Conservation (phyloP, 2,329 filamentous ascomycete genomes). For the Fusarium guadeloupense region DNA sequence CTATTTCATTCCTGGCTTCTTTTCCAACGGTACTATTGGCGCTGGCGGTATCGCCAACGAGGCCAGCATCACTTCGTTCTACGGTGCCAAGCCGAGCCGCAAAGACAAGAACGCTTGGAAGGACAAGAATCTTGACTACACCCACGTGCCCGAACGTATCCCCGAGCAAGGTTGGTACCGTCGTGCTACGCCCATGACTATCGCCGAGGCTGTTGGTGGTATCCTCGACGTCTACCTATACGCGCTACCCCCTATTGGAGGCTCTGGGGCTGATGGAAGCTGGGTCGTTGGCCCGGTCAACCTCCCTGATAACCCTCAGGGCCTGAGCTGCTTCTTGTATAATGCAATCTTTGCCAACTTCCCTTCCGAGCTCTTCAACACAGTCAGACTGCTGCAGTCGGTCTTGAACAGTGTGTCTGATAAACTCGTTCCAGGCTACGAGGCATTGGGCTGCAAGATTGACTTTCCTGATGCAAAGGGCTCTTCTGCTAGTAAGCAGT, state of each 20-base stretch:
- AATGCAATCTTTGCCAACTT: slow-evolving; percentile 24
- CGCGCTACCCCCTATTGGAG: slow-evolving; percentile 11
- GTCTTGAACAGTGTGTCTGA: slow-evolving; percentile 8
- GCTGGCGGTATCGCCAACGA: slow-evolving; percentile 27
- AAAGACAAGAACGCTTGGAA: slow-evolving; percentile 21
- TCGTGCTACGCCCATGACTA: slow-evolving; percentile 21
- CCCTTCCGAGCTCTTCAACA: slow-evolving; percentile 16
- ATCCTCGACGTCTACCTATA: slow-evolving; percentile 26
- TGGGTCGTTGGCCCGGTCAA: slow-evolving; percentile 10
- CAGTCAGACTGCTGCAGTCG: slow-evolving; percentile 3
- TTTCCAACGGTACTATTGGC: slow-evolving; percentile 24
- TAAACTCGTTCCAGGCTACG: slow-evolving; percentile 8
- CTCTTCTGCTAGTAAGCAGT: slow-evolving; percentile 6
- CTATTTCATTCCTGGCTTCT: slow-evolving; percentile 30
- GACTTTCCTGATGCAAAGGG: slow-evolving; percentile 22
- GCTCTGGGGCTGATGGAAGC: slow-evolving; percentile 13
- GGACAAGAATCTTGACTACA: slow-evolving; percentile 17
- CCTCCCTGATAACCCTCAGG: slow-evolving; percentile 7
- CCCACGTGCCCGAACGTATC: slow-evolving; percentile 22
- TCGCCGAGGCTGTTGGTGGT: slow-evolving; percentile 13
- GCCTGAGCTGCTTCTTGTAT: slow-evolving; percentile 19
- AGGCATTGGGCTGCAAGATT: slow-evolving; percentile 18
- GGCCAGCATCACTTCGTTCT: slow-evolving; percentile 24
- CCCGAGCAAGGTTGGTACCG: slow-evolving; percentile 28
- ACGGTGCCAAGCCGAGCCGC: slow-evolving; percentile 16